Evolutionary conservation across 148 eudicot genomes (phyloP), one percentile per base, ranked within the genome.

Genomic region (Heliamphora exappendiculata): DNA sequence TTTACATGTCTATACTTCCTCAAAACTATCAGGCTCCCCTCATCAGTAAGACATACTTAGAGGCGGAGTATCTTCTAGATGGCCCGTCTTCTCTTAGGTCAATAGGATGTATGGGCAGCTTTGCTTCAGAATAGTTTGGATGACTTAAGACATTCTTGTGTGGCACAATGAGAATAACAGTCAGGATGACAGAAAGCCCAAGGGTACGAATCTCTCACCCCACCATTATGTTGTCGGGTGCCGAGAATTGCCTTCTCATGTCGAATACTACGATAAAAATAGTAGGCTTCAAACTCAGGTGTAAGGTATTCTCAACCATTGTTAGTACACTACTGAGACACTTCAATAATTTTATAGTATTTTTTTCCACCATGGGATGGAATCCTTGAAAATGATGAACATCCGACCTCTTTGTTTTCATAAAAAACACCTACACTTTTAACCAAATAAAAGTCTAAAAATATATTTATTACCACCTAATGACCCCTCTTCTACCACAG

Each of bases 151-250:
- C 68, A 16, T 20, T 68, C n/a, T 68, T 10, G 1, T n/a, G n/a
- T n/a, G n/a, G n/a, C n/a, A n/a, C n/a, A n/a, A n/a, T n/a, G n/a
- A n/a, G n/a, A n/a, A n/a, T n/a, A n/a, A n/a, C n/a, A n/a, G n/a
- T n/a, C n/a, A n/a, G n/a, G n/a, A n/a, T n/a, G n/a, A n/a, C n/a
- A n/a, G n/a, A n/a, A n/a, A n/a, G n/a, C n/a, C 42, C 51, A 68
- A 44, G 42, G 29, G 53, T 68, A 3, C 8, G 50, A 12, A 41
- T 68, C 72, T 41, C 44, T 7, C 51, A 53, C 51, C 19, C 42
- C 72, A 68, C 53, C 51, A 44, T 68, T 68, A 34, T 68, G 53
- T 39, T 68, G 14, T 39, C 29, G 72, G 53, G 29, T 65, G 1
- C 69, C 4, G 14, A 19, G 41, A 20, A 39, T 19, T 7, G 53